phyloP scores from a whole-genome alignment of 2,329 filamentous ascomycete genomes.

The Trichoderma atrobrunneum region DNA sequence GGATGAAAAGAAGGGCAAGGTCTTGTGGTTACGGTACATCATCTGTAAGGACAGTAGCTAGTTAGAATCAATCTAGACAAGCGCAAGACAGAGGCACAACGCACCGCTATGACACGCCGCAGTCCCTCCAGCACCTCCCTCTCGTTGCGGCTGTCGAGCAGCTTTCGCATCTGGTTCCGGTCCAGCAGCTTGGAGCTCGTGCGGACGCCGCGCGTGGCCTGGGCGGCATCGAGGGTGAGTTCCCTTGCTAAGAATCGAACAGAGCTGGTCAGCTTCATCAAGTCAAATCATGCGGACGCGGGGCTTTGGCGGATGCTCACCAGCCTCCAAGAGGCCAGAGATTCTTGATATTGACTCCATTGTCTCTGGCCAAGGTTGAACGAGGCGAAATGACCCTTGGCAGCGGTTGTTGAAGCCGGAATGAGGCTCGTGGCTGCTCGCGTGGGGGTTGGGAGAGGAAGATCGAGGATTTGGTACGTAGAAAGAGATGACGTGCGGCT shows the following conservation, averaged over 20 bases:
- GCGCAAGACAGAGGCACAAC: conserved; percentile 27
- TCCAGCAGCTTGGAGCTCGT: conserved; percentile 65
- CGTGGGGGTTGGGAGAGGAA: neutral
- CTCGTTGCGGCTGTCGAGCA: conserved; percentile 90
- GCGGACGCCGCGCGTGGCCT: conserved; percentile 70
- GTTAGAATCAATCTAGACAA: neutral
- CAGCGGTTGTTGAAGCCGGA: conserved; percentile 13
- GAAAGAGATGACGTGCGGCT: conserved; percentile 19
- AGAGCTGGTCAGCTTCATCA: neutral
- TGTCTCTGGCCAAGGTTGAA: conserved; percentile 25
- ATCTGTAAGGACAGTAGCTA: conserved; percentile 55
- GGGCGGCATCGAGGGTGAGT: conserved; percentile 94
- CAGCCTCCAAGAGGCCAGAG: conserved; percentile 90
- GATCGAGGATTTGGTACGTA: neutral
- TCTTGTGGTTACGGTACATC: conserved; percentile 90
- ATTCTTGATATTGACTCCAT: conserved; percentile 98
- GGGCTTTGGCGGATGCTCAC: conserved; percentile 46
- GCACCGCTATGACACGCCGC: conserved; percentile 81
- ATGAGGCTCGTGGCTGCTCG: conserved; percentile 2
- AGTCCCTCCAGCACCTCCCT: conserved; percentile 90
- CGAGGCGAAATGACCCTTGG: neutral
- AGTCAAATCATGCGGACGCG: conserved; percentile 1
- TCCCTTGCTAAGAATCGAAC: conserved; percentile 68
- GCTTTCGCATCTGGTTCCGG: conserved; percentile 84
- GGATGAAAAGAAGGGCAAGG: conserved; percentile 91